Evolutionary conservation across 805 yeast species (phyloP).

Genomic region (Soucietia sequanensis): DNA sequence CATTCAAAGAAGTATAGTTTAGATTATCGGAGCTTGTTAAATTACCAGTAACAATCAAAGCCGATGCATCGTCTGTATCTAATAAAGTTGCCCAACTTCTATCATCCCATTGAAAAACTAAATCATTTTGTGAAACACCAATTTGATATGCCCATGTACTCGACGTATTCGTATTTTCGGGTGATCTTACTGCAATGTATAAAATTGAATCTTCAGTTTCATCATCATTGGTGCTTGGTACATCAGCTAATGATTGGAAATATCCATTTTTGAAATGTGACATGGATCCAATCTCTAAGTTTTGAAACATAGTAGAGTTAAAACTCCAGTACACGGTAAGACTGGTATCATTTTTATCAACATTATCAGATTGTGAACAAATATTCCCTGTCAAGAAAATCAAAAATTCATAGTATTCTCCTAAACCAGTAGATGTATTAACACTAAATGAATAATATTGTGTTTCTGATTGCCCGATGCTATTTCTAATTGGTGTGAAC

Average conservation of each 20-base stretch:
- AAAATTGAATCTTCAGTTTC: conserved; percentile 16
- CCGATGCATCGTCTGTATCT: conserved; percentile 70
- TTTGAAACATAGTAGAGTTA: conserved; percentile 30
- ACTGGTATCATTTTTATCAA: conserved; percentile 20
- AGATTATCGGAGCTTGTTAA: conserved; percentile 24
- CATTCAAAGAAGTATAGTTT: conserved; percentile 16
- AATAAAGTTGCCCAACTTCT: conserved; percentile 54
- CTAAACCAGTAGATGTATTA: conserved; percentile 44
- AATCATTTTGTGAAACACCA: conserved; percentile 61
- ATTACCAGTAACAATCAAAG: conserved; percentile 62
- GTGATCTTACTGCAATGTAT: conserved; percentile 41
- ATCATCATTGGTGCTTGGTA: conserved; percentile 16
- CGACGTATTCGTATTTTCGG: conserved; percentile 33
- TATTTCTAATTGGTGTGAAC: conserved; percentile 34
- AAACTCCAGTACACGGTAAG: conserved; percentile 40
- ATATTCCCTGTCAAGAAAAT: conserved; percentile 53
- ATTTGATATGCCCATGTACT: conserved; percentile 62
- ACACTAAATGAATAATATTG: conserved; percentile 45
- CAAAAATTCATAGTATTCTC: conserved; percentile 45
- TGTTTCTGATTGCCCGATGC: conserved; percentile 35
- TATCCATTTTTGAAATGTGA: conserved; percentile 31
- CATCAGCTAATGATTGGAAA: conserved; percentile 39
- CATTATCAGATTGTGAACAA: conserved; percentile 35
- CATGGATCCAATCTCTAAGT: conserved; percentile 29
- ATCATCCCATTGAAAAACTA: conserved; percentile 70